Evolutionary conservation across 768 basidiomycete genomes (phyloP).

Genomic region (Pulveroboletus frians): DNA sequence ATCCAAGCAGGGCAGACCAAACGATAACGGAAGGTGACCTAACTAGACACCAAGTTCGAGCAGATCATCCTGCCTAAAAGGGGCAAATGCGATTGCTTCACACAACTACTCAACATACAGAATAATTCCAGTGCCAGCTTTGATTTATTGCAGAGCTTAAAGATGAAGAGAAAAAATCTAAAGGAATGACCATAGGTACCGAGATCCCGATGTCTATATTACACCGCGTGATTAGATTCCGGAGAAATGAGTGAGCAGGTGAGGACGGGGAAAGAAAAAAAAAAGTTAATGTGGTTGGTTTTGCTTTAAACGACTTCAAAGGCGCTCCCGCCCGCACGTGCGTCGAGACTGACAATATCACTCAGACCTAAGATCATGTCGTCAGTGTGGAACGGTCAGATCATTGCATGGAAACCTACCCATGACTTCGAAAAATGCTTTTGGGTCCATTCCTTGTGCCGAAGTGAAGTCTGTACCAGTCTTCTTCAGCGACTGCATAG

Average conservation of each 20-base stretch:
- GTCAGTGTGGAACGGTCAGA: neutral
- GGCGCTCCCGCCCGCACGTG: slow-evolving; percentile 53
- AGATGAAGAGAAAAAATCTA: slow-evolving; percentile 9
- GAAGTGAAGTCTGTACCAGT: slow-evolving; percentile 68
- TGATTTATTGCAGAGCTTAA: slow-evolving; percentile 22
- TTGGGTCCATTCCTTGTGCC: slow-evolving; percentile 68
- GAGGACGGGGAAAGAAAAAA: neutral
- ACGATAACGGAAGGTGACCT: neutral
- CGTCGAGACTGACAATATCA: slow-evolving; percentile 51
- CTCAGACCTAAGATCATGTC: slow-evolving; percentile 38
- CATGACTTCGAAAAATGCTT: slow-evolving; percentile 74
- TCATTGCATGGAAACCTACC: slow-evolving; percentile 35
- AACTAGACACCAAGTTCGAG: neutral
- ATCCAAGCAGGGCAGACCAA: neutral
- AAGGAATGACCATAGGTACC: slow-evolving; percentile 18
- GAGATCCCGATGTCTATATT: slow-evolving; percentile 18
- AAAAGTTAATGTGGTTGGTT: neutral
- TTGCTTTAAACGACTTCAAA: slow-evolving; percentile 46
- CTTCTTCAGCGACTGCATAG: slow-evolving; percentile 70
- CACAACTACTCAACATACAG: neutral
- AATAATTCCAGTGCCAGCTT: slow-evolving; percentile 4
- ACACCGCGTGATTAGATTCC: slow-evolving; percentile 15
- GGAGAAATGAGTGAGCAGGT: neutral
- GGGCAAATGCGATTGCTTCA: neutral
- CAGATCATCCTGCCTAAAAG: neutral